Base-by-base conservation (phyloP, 768 basidiomycete species). In the Lentinus tigrinus region DNA sequence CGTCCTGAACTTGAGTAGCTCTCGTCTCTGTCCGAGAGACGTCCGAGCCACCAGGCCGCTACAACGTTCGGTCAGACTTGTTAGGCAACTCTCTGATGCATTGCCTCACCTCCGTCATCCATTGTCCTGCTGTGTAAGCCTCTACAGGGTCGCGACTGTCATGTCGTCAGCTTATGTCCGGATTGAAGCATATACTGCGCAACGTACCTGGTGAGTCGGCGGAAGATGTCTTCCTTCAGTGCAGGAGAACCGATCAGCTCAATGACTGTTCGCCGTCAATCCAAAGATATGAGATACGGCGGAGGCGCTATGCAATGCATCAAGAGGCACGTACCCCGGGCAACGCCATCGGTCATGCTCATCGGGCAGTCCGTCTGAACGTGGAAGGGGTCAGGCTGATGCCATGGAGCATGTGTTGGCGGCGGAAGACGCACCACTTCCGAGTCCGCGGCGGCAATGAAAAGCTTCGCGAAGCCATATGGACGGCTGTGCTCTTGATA, bases 281-380 rank as follows among this genome's bases (percentile, higher is more conserved):
- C 3, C 31, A 52, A 28, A 23, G 31, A 36, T 46, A n/a, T 31
- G 4, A 17, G 2, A 38, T 4, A 2, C 16, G 11, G 17, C 17
- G 21, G 6, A 17, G 37, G 16, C 31, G 23, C 28, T 3, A 26
- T 14, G 16, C 23, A 21, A 19, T 23, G 44, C 44, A 9, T 46
- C 19, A 8, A 17, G 47, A 14, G 17, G 8, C 26, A 59, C 72
- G 37, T 39, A 81, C 81, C 77, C 65, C 89, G 75, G 8, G 90
- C 89, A 37, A 80, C 78, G 0, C 90, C 90, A 67, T 93, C 90
- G 0, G 88, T 87, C 91, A 93, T 92, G 37, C 83, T 84, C 56
- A 89, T 70, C 1, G 91, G 91, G 56, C 89, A 92, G 57, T 85
- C 81, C 9, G 87, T 77, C 84, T 88, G 46, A 11, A n/a, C 19